Evolutionary conservation across 108 stramenopile genomes (phyloP).

Genomic region (Fragilariopsis cylindrus): DNA sequence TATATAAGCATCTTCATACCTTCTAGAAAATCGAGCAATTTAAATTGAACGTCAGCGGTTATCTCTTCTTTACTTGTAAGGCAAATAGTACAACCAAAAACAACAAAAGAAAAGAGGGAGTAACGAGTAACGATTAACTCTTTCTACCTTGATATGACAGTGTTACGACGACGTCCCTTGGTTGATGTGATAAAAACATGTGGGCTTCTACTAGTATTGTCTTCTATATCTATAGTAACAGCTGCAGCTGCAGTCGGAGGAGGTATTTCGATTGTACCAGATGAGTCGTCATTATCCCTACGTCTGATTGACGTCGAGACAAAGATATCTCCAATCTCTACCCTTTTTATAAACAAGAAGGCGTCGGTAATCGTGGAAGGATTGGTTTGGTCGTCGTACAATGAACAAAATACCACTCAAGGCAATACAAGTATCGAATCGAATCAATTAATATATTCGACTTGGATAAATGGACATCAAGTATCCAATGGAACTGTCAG

Average conservation of each 20-base stretch:
- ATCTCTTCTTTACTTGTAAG: no score
- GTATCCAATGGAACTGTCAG: constrained; percentile 2
- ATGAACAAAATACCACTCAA: not conserved
- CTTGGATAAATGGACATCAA: constrained; percentile 7
- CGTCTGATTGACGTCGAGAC: constrained; percentile 15
- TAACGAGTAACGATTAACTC: no score
- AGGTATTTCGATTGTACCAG: not conserved
- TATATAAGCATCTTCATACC: no score
- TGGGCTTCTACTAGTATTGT: not conserved
- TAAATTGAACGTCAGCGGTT: no score
- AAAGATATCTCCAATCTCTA: constrained; percentile 15
- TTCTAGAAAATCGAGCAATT: no score
- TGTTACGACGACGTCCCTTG: not conserved
- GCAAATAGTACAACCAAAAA: no score
- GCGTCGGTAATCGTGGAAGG: constrained; percentile 19
- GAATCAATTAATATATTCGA: not conserved
- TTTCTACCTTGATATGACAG: not conserved
- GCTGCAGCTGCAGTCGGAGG: no score
- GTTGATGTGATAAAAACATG: not conserved
- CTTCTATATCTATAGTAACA: no score
- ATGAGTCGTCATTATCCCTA: constrained; percentile 5
- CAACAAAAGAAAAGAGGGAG: no score
- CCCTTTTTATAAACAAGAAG: constrained; percentile 21
- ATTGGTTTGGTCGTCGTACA: not conserved
- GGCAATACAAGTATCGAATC: not conserved